Percentiles rank a stretch among this genome's conserved stretches.
These are phyloP conservation scores for Tripterygium wilfordii DNA, from an alignment of 177 flowering plant genomes.

Conservation along the genomic window DNA sequence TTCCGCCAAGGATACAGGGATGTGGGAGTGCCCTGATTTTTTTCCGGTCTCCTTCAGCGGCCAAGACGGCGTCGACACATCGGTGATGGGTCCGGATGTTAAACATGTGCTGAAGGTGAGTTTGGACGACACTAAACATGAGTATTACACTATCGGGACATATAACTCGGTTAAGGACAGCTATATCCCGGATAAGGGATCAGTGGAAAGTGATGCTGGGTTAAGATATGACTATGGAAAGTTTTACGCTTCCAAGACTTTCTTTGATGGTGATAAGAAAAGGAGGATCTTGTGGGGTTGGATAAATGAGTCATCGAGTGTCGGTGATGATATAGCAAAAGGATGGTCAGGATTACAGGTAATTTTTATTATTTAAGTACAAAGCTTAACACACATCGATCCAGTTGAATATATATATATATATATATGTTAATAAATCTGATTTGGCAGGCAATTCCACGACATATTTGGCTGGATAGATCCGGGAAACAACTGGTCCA, in stretches of 20 bases:
- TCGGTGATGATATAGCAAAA: constrained; percentile 21
- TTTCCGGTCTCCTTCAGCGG: constrained; percentile 27
- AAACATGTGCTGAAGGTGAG: constrained; percentile 53
- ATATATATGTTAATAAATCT: no score
- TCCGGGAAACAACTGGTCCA: constrained; percentile 39
- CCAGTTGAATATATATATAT: no score
- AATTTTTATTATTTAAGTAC: no score
- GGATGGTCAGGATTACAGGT: constrained; percentile 73
- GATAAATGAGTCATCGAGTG: constrained; percentile 36
- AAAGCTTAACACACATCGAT: no score
- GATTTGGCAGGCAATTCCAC: constrained; percentile 1
- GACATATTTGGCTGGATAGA: not conserved
- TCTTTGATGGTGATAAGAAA: constrained; percentile 29
- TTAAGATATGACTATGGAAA: constrained; percentile 60
- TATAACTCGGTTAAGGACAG: constrained; percentile 26
- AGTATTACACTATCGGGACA: constrained; percentile 36
- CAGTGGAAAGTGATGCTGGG: constrained; percentile 13
- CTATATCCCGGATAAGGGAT: constrained; percentile 28
- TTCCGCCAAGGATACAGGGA: constrained; percentile 25
- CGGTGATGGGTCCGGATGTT: constrained; percentile 4
- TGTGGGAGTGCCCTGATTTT: constrained; percentile 78
- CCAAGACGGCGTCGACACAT: constrained; percentile 29
- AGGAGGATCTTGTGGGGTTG: constrained; percentile 55
- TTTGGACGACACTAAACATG: constrained; percentile 30
- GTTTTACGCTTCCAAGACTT: constrained; percentile 54